Evolutionary conservation across 1,139 yeast genomes (phyloP), one percentile per base, ranked within the genome.

Genomic region (Wickerhamomyces sp.): DNA sequence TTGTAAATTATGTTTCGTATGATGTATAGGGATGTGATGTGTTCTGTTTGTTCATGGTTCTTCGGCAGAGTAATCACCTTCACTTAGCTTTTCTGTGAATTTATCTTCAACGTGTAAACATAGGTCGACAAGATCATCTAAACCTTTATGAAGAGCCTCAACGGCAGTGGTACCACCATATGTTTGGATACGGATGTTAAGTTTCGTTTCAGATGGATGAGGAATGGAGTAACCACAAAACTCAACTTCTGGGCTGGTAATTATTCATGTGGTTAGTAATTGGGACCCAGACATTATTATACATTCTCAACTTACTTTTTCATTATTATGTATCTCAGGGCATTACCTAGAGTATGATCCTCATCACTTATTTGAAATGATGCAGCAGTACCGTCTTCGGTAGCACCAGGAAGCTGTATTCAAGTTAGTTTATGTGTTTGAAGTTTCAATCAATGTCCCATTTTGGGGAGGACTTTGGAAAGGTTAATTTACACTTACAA

Each of bases 171-270:
- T 74, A 40, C 74, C 57, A 32, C 93, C 96, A 55, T 88, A 89
- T 1, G 98, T 93, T 62, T 91, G 98, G 46, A 91, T 87, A 63
- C 98, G 78, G 39, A 91, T 59, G 64, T 93, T 88, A 63, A 91
- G 66, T 51, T 85, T 83, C 42, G 87, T 75, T 62, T 93, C 98
- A 23, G 96, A 86, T 20, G 98, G 98, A 62, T 91, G 98, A n/a
- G 98, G 98, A 45, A 91, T 93, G 32, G 96, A 86, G 64, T 91
- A 91, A 39, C 98, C 98, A 57, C 97, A 91, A 60, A 93, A 91
- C 56, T 91, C 98, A 23, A 91, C 97, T 49, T 88, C 95, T 26
- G 96, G 96, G 63, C 66, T 59, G 31, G 15, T 11, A 17, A 10
- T 14, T 16, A 13, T 30, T 14, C 14, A 21, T 28, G 10, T 11